phyloP scores from a whole-genome alignment of 371 early-diverging fungal species.

The Neoconidiobolus thromboides region DNA sequence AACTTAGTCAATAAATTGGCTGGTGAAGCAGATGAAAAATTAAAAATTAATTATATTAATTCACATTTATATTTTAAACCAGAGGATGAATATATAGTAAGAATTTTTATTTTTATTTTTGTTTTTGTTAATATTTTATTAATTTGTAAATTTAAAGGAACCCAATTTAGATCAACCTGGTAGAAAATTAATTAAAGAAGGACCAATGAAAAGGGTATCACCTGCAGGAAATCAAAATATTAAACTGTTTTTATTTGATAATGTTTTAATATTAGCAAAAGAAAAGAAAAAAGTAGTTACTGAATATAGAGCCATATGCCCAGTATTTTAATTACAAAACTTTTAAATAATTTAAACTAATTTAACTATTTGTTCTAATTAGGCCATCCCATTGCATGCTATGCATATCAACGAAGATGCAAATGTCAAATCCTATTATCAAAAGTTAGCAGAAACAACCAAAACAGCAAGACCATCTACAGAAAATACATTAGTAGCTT shows the following conservation, averaged over 20 bases:
- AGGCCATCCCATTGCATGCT: conserved; percentile 63
- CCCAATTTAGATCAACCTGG: not conserved
- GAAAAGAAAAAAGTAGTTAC: conserved; percentile 25
- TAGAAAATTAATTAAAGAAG: not conserved
- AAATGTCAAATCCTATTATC: not conserved
- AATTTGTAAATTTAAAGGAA: not conserved
- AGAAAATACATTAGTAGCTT: not conserved
- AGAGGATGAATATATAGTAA: not conserved
- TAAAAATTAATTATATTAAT: not conserved
- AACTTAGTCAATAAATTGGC: conserved; percentile 6
- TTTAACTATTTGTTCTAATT: conserved; percentile 2
- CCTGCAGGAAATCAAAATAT: conserved; percentile 11
- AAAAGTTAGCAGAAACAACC: not conserved
- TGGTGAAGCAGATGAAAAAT: conserved; percentile 1
- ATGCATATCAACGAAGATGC: conserved; percentile 35
- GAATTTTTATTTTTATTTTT: not conserved
- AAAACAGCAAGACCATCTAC: conserved; percentile 11
- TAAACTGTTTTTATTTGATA: conserved; percentile 67
- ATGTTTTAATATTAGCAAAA: conserved; percentile 59
- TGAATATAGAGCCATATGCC: conserved; percentile 36
- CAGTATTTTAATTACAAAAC: conserved; percentile 21
- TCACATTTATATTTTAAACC: not conserved
- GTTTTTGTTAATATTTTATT: not conserved
- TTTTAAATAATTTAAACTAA: no score
- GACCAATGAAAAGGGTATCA: not conserved